These are phyloP conservation scores for Theileria equi DNA, from an alignment of 169 alveolate species.

Conservation along the genomic window DNA sequence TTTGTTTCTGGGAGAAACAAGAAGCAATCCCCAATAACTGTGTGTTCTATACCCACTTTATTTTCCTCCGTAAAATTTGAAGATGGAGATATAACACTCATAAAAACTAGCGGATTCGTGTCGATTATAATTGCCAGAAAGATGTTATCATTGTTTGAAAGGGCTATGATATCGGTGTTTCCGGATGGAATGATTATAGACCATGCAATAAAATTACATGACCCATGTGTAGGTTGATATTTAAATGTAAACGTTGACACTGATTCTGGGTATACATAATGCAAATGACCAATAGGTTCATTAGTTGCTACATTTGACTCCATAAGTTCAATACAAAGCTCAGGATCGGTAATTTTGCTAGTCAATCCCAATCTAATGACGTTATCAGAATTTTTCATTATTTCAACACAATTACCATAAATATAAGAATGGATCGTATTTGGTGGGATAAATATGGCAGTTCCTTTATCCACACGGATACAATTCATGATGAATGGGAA, in stretches of 20 bases:
- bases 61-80: too few species aligned
- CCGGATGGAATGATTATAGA: conserved; percentile 18
- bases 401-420: conserved; percentile 85
- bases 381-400: conserved; percentile 93
- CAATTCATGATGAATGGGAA: conserved; percentile 85
- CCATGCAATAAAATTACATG: conserved; percentile 31
- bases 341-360: conserved; percentile 85
- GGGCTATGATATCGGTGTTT: too few species aligned
- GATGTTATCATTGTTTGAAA: too few species aligned
- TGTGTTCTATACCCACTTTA: background rate
- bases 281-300: background rate
- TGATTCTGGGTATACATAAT: conserved; percentile 1
- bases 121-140: background rate
- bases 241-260: background rate
- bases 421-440: conserved; percentile 93
- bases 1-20: conserved; percentile 18
- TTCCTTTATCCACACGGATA: conserved; percentile 83
- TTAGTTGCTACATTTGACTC: conserved; percentile 11
- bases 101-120: background rate
- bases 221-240: conserved; percentile 38
- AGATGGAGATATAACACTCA: background rate
- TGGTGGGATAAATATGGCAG: conserved; percentile 85
- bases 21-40: conserved; percentile 28
- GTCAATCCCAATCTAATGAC: conserved; percentile 96
- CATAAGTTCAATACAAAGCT: conserved; percentile 11